Percentiles rank a stretch among this genome's conserved stretches.
These are phyloP conservation scores for Colletotrichum nymphaeae DNA, from an alignment of 2,329 filamentous ascomycete genomes.

Conservation along the genomic window DNA sequence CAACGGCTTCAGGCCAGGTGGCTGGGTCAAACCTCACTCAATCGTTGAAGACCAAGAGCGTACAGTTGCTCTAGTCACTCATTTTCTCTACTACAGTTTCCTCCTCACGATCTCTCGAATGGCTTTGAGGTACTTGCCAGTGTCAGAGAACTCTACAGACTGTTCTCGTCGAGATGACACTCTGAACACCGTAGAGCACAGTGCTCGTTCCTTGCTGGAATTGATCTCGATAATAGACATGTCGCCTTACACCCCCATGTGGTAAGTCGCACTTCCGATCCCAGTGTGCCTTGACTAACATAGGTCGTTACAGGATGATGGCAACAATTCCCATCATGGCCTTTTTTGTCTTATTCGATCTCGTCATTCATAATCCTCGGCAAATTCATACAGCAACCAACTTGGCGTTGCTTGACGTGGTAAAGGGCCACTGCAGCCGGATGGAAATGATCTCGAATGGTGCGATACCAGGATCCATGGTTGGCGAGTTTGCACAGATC, in stretches of 20 bases:
- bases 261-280: constrained; percentile 32
- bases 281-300: too few relatives aligned
- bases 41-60: constrained; percentile 19
- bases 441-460: constrained; percentile 51
- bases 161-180: constrained; percentile 30
- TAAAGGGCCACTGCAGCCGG: constrained; percentile 52
- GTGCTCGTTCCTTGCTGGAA: constrained; percentile 42
- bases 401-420: constrained; percentile 52
- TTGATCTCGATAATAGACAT: constrained; percentile 43
- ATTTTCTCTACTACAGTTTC: constrained; percentile 45
- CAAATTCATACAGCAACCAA: constrained; percentile 47
- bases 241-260: constrained; percentile 43
- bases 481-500: constrained; percentile 53
- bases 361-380: constrained; percentile 47
- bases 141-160: constrained; percentile 24
- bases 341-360: constrained; percentile 54
- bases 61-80: constrained; percentile 34
- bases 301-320: constrained; percentile 38
- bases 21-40: constrained; percentile 21
- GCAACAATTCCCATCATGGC: constrained; percentile 49
- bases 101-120: constrained; percentile 42
- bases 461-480: constrained; percentile 46
- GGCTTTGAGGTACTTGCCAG: constrained; percentile 36
- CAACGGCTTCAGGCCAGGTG: constrained; percentile 35
- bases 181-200: constrained; percentile 38